phyloP scores from a whole-genome alignment of 345 rosid genomes.

The Triadica sebifera region DNA sequence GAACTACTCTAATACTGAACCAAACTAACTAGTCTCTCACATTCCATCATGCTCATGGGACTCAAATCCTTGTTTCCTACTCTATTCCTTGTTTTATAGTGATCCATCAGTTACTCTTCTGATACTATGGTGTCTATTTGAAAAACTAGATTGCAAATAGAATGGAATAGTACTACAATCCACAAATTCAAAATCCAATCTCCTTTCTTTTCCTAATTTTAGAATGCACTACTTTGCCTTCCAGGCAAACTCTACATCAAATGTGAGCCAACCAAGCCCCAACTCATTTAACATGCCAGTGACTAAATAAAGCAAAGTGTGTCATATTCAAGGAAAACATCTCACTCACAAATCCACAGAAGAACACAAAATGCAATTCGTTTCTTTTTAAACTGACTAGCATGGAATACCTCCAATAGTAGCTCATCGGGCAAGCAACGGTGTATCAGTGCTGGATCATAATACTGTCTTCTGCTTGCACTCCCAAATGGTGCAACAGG shows the following conservation, averaged over 20 bases:
- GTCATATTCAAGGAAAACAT: too few relatives aligned
- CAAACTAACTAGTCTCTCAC: background rate
- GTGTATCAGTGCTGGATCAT: slow-evolving; percentile 74
- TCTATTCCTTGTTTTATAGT: background rate
- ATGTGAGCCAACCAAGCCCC: background rate
- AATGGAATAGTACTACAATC: background rate
- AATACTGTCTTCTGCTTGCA: slow-evolving; percentile 50
- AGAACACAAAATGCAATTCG: background rate
- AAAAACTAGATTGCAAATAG: background rate
- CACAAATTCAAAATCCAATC: background rate
- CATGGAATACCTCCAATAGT: slow-evolving; percentile 67
- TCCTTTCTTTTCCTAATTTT: background rate
- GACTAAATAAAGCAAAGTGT: background rate
- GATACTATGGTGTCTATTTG: background rate
- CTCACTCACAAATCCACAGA: background rate
- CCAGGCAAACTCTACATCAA: background rate
- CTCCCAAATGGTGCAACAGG: slow-evolving; percentile 87
- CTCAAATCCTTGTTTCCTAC: background rate
- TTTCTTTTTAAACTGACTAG: background rate
- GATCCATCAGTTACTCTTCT: background rate
- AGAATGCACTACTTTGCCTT: too few relatives aligned
- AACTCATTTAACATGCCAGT: background rate
- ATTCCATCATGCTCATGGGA: background rate
- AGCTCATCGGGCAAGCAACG: slow-evolving; percentile 90
- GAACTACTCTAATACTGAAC: background rate